These are phyloP conservation scores for Phaffia australis DNA, from an alignment of 768 basidiomycete species.

Conservation along the genomic window DNA sequence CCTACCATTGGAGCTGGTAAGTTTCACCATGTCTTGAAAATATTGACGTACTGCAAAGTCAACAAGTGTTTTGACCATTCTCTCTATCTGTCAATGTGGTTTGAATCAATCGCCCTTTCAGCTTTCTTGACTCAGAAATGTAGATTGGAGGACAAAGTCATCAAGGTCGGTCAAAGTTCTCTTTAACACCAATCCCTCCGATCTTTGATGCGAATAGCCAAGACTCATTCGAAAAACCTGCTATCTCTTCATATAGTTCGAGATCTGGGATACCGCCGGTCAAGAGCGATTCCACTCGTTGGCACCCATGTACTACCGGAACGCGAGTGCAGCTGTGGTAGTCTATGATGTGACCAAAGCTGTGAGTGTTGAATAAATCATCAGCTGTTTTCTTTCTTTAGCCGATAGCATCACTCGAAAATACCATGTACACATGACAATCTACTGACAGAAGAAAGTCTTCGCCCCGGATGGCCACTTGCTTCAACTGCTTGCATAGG, in stretches of 20 bases:
- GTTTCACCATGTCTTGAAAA: background rate
- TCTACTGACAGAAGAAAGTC: background rate
- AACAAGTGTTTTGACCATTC: background rate
- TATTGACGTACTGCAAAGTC: background rate
- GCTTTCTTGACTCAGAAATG: slow-evolving; percentile 65
- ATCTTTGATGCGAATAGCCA: background rate
- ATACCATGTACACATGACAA: too few species aligned
- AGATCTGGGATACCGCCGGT: slow-evolving; percentile 38
- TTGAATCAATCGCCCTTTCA: background rate
- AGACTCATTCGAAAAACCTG: background rate
- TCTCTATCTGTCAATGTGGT: background rate
- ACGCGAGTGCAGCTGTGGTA: slow-evolving; percentile 93
- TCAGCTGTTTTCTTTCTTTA: background rate
- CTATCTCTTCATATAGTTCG: slow-evolving; percentile 3
- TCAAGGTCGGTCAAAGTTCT: slow-evolving; percentile 32
- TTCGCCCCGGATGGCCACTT: background rate
- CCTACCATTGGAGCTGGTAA: slow-evolving; percentile 88
- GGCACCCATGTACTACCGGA: slow-evolving; percentile 79
- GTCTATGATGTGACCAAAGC: slow-evolving; percentile 98
- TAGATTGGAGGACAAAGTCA: slow-evolving; percentile 54
- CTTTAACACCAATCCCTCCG: background rate
- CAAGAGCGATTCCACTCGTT: slow-evolving; percentile 81
- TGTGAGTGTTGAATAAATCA: slow-evolving; percentile 26
- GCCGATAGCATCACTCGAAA: background rate
- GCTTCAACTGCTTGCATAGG: slow-evolving; percentile 29